Evolutionary conservation across 192 early-diverging fungal species (phyloP), one percentile per base, ranked within the genome.

Genomic region (Borealophlyctis nickersoniae): DNA sequence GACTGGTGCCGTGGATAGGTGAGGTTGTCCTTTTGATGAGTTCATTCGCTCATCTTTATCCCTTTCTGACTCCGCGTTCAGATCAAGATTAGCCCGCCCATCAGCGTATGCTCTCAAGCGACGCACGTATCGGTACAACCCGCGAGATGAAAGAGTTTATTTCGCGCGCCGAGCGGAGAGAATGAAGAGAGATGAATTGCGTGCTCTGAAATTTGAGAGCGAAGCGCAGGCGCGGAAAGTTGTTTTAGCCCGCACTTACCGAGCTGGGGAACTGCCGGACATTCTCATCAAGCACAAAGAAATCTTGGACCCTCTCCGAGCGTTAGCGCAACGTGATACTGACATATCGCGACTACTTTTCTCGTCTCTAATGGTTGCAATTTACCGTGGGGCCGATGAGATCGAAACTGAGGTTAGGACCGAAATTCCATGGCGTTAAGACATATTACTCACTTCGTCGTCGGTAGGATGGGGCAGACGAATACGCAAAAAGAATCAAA

Each of bases 191-290:
- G 66, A 62, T 19, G 45, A 76, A 16, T 33, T 28, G 11, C 58
- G 58, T 16, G 62, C 58, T 16, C 57, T 73, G 30, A 54, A 49
- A 31, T 29, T 58, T 7, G 74, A 85, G 52, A 86, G 82, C 53
- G 58, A 73, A 26, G 75, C 75, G 1, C 66, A 72, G 27, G 72
- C 77, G 1, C 75, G 79, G 23, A 84, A 75, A 22, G 86, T 91
- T 0, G 68, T 78, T 16, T 73, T 89, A 45, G 76, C 76, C 39
- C 75, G 89, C 4, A 80, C 76, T 50, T 91, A 91, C 59, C 69
- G 88, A 32, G 51, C 72, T 57, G 88, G 89, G 0, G 89, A 91
- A 54, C 72, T 91, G n/a, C 90, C 90, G 1, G 90, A 91, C 68
- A 88, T 91, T 56, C 81, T 89, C 67, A 89, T 91, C 52, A 58